Evolutionary conservation across 2,329 filamentous ascomycete genomes (phyloP), one percentile per base, ranked within the genome.

Genomic region (Phyllosticta citriasiana): DNA sequence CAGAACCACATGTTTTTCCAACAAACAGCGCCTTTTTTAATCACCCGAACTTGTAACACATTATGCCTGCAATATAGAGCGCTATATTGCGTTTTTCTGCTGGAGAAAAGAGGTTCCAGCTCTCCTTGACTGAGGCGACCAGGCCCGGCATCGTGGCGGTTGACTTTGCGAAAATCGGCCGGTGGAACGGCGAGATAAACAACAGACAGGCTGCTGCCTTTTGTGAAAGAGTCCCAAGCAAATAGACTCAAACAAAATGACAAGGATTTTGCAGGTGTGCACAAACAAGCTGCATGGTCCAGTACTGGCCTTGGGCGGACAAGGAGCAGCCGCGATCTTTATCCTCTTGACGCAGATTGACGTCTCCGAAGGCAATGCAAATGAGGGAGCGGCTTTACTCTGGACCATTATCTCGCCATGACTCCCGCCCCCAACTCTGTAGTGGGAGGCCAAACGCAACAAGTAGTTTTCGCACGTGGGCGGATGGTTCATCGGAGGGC

Each of bases 41-140:
- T 22, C 19, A 22, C 19, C 76, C 77, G 62, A 81, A 79, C 65
- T 81, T 81, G 71, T 80, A 81, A 53, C 79, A 68, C 77, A 80
- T 80, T 62, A 81, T 80, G 5, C 78, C 79, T 7, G 70, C 64
- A 56, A 80, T 78, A 67, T 81, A 80, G 59, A 78, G 71, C 55
- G 70, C 68, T 55, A 79, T 75, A 62, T 79, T 78, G 57, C 76
- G 74, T 60, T 76, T 77, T 66, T 82, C 78, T 47, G 66, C 57
- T 4, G 70, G 63, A 8, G 71, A 72, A 66, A 77, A 78, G 57
- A 67, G 66, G 25, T 61, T 63, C 69, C 69, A 71, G 65, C 67
- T 69, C 60, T 71, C 69, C 40, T 47, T 47, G 14, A 47, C 4
- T 47, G 40, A 47, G n/a, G 40, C 14, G 14, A 47, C n/a, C 6